phyloP scores from a whole-genome alignment of 306 rosid genomes.

The Ziziphus jujuba region DNA sequence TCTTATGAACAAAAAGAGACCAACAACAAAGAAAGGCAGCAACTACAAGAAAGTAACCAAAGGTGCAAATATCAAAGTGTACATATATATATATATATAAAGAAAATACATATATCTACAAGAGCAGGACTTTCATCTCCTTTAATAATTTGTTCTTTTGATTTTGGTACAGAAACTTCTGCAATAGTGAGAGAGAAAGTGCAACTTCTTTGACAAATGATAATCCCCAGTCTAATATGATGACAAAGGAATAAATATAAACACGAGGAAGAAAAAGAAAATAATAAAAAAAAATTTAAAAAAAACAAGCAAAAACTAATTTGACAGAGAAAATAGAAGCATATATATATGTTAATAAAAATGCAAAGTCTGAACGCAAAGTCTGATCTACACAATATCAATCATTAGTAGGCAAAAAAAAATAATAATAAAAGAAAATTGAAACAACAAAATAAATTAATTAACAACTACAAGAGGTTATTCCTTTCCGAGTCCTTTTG shows the following conservation, averaged over 20 bases:
- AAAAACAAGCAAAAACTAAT: no score
- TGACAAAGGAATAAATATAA: slow-evolving; percentile 19
- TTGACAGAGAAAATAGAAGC: slow-evolving; percentile 3
- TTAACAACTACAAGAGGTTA: slow-evolving; percentile 16
- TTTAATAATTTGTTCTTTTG: slow-evolving; percentile 32
- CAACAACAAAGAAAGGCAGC: slow-evolving; percentile 19
- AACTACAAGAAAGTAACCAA: slow-evolving; percentile 25
- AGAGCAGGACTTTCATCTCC: slow-evolving; percentile 11
- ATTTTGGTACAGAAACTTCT: slow-evolving; percentile 31
- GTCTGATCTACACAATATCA: slow-evolving; percentile 7
- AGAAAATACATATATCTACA: background rate
- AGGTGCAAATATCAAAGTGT: background rate
- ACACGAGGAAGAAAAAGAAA: slow-evolving; percentile 19
- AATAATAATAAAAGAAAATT: slow-evolving; percentile 7
- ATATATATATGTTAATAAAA: slow-evolving; percentile 20
- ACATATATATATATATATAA: background rate
- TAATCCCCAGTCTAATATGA: slow-evolving; percentile 29
- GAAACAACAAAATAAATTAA: slow-evolving; percentile 12
- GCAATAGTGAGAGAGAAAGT: slow-evolving; percentile 20
- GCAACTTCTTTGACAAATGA: slow-evolving; percentile 15
- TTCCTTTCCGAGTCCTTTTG: slow-evolving; percentile 27
- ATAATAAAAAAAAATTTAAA: slow-evolving; percentile 4
- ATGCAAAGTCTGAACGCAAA: slow-evolving; percentile 30
- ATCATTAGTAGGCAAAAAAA: background rate
- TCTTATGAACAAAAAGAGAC: slow-evolving; percentile 10